Evolutionary conservation across 441 rosid genomes (phyloP).

Genomic region (Hura crepitans): DNA sequence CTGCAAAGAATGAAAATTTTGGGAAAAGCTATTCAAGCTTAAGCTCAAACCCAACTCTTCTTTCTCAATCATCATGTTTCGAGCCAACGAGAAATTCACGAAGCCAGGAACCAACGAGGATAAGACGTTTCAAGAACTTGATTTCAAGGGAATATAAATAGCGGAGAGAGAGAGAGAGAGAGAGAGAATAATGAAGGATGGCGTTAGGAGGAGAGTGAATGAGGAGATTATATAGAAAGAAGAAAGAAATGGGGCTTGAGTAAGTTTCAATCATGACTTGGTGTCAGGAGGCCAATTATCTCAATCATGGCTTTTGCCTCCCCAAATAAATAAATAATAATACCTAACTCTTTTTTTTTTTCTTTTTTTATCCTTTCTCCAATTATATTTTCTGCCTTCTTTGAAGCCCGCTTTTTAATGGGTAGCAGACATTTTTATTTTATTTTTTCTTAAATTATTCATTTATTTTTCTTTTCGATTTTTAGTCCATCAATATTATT

Average conservation of each 20-base stretch:
- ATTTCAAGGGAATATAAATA: too few relatives aligned
- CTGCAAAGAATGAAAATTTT: conserved; percentile 37
- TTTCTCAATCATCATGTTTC: conserved; percentile 52
- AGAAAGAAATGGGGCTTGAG: conserved; percentile 26
- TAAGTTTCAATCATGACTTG: conserved; percentile 41
- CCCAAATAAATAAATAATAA: conserved; percentile 21
- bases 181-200: background rate
- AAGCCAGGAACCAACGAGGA: too few relatives aligned
- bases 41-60: conserved; percentile 81
- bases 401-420: too few relatives aligned
- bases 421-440: too few relatives aligned
- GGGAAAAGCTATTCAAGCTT: conserved; percentile 57
- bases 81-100: too few relatives aligned
- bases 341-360: conserved; percentile 27
- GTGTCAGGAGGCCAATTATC: conserved; percentile 52
- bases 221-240: background rate
- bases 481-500: too few relatives aligned
- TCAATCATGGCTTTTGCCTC: conserved; percentile 46
- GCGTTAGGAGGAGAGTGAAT: background rate
- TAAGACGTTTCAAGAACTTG: background rate
- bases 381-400: background rate
- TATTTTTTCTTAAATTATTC: background rate
- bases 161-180: background rate
- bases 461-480: too few relatives aligned
- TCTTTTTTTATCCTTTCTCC: background rate